Conservation (phyloP, 176 grass and related monocot species). For the Lolium perenne region DNA sequence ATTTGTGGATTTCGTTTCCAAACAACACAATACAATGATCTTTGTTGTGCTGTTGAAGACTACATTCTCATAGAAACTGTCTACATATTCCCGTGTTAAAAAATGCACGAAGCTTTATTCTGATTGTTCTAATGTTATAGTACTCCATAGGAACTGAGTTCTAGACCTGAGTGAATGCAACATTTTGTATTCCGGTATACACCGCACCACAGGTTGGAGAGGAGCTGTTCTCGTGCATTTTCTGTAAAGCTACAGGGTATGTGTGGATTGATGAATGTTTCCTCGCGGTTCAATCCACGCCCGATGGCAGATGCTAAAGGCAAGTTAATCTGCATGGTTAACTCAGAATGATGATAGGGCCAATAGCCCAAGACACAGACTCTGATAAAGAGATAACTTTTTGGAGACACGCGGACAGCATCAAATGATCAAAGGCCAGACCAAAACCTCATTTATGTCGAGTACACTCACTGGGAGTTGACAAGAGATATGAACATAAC, state of each 20-base stretch:
- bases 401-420: too few species aligned
- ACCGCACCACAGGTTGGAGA: too few species aligned
- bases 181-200: not conserved
- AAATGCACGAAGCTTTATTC: not conserved
- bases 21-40: not conserved
- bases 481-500: not conserved
- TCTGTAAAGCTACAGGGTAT: not conserved
- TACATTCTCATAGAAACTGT: not conserved
- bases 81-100: not conserved
- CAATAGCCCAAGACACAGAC: too few species aligned
- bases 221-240: not conserved
- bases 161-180: not conserved
- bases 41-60: not conserved
- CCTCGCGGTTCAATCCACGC: too few species aligned
- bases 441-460: not conserved
- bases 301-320: not conserved
- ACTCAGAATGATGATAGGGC: too few species aligned
- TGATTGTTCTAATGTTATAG: not conserved
- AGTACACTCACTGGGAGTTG: not conserved
- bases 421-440: too few species aligned
- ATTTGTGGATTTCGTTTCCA: not conserved
- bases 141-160: not conserved
- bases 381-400: too few species aligned
- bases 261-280: not conserved
- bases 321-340: too few species aligned